Percentiles rank a stretch among this genome's conserved stretches.
These are phyloP conservation scores for Pneumocystis wakefieldiae DNA, from an alignment of 1,139 yeast species.

Conservation along the genomic window DNA sequence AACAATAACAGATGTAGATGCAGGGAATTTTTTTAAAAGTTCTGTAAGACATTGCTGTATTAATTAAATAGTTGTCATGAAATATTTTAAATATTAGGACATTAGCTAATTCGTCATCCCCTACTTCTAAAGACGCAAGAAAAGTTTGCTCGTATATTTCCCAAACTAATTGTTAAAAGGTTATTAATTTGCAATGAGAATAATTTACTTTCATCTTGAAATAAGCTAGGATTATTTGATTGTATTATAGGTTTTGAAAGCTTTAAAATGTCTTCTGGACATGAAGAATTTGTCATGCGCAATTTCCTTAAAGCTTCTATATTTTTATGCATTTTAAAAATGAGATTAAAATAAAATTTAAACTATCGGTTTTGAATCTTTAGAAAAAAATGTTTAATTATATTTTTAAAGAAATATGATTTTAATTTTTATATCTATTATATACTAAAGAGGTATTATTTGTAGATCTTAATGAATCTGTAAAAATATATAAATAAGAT, in stretches of 20 bases:
- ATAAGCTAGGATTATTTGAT: neutral
- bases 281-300: neutral
- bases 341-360: neutral
- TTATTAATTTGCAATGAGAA: neutral
- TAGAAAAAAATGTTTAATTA: neutral
- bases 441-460: neutral
- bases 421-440: neutral
- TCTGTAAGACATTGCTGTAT: conserved; percentile 6
- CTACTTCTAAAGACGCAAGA: conserved; percentile 9
- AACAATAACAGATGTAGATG: conserved; percentile 9
- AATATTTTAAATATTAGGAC: neutral
- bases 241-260: neutral
- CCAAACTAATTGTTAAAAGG: conserved; percentile 4
- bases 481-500: neutral
- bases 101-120: conserved; percentile 9
- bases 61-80: neutral
- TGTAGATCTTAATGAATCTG: neutral
- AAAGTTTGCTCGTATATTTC: conserved; percentile 11
- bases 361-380: neutral
- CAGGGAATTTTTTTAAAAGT: conserved; percentile 7
- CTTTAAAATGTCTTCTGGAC: neutral
- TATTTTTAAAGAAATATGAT: neutral
- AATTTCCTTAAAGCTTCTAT: neutral
- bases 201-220: neutral
- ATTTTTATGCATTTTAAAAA: neutral